A percentile compares a stretch with the other conserved stretches of the same genome.
phyloP scores from a whole-genome alignment of 305 asterid genomes.

The Fraxinus floribunda region DNA sequence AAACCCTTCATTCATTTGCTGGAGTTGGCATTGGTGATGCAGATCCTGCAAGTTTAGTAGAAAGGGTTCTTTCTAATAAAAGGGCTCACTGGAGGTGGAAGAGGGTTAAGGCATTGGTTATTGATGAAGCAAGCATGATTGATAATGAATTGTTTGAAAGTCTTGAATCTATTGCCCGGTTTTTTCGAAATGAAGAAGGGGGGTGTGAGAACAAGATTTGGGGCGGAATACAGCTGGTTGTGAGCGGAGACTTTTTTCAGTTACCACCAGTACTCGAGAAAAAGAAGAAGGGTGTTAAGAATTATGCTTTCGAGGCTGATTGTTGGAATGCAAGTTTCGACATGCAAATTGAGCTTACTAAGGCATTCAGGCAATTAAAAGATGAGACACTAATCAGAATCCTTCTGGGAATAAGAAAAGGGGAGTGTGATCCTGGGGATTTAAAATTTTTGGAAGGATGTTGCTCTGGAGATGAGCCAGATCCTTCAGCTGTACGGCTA shows the following conservation, averaged over 20 bases:
- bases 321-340: conserved; percentile 67
- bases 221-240: conserved; percentile 83
- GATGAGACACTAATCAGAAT: conserved; percentile 51
- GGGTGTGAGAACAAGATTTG: conserved; percentile 33
- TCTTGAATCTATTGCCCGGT: conserved; percentile 53
- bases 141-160: conserved; percentile 45
- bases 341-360: conserved; percentile 53
- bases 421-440: conserved; percentile 40
- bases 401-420: conserved; percentile 70
- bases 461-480: conserved; percentile 51
- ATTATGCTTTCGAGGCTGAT: conserved; percentile 71
- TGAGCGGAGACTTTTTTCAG: conserved; percentile 76
- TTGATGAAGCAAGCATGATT: conserved; percentile 75
- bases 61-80: conserved; percentile 38
- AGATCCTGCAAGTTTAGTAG: conserved; percentile 34
- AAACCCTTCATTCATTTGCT: conserved; percentile 74
- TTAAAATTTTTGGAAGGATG: conserved; percentile 50
- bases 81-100: conserved; percentile 56
- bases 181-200: conserved; percentile 30
- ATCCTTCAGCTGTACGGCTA: conserved; percentile 64
- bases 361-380: conserved; percentile 59
- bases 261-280: conserved; percentile 53
- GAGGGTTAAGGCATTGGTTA: conserved; percentile 50
- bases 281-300: conserved; percentile 25
- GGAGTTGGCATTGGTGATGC: conserved; percentile 52